Conservation (phyloP, 345 rosid species). For the Kernera saxatilis region DNA sequence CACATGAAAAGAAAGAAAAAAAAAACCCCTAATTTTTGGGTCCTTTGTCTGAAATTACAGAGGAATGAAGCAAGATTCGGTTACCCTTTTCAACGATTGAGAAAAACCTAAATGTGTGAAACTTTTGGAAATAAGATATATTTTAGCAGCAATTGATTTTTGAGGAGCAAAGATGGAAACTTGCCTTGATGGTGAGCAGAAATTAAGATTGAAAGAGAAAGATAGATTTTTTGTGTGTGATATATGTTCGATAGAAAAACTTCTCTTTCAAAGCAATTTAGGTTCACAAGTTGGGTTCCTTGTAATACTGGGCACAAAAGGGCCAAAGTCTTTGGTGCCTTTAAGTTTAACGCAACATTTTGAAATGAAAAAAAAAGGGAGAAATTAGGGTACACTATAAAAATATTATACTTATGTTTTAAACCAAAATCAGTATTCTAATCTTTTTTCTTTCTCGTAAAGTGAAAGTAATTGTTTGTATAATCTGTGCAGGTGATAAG, state of each 20-base stretch:
- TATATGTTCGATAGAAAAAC: constrained; percentile 4
- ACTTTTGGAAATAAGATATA: constrained; percentile 10
- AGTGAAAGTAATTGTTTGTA: neutral
- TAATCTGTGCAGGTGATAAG: neutral
- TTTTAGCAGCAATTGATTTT: neutral
- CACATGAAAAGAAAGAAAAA: constrained; percentile 11
- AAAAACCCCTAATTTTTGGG: neutral
- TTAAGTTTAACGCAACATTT: constrained; percentile 17
- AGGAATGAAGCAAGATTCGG: constrained; percentile 5
- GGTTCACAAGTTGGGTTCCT: constrained; percentile 25
- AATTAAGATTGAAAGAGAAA: constrained; percentile 18
- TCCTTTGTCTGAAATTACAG: neutral
- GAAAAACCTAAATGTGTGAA: neutral
- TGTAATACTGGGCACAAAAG: constrained; percentile 24
- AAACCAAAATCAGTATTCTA: neutral
- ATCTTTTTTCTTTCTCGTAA: neutral
- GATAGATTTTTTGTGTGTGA: neutral
- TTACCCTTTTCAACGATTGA: constrained; percentile 6
- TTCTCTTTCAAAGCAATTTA: constrained; percentile 28
- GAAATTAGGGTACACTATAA: neutral
- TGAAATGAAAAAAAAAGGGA: neutral
- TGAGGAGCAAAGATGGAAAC: constrained; percentile 21
- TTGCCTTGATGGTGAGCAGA: constrained; percentile 28
- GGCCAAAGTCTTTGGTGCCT: constrained; percentile 17
- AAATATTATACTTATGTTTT: neutral